phyloP scores from a whole-genome alignment of 139 green algal genomes.

The Haematococcus lacustris region DNA sequence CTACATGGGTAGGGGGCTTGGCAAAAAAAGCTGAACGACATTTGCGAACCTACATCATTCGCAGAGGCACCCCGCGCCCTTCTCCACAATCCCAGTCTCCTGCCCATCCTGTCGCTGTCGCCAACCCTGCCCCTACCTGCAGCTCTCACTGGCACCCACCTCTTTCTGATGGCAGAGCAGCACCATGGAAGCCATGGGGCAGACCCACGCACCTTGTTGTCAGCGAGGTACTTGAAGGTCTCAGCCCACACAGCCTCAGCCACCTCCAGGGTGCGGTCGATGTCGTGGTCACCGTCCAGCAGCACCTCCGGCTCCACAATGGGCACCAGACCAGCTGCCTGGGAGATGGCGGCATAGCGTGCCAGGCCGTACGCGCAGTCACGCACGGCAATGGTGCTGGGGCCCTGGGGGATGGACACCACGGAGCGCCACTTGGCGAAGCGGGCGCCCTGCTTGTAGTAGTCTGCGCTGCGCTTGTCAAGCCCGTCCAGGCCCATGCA shows the following conservation, averaged over 20 bases:
- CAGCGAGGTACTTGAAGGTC: conserved; percentile 93
- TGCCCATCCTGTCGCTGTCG: too few species aligned
- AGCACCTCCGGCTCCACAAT: conserved; percentile 99
- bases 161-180: too few species aligned
- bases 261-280: conserved; percentile 86
- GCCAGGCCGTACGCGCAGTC: conserved; percentile 96
- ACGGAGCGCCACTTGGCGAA: conserved; percentile 96
- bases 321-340: conserved; percentile 87
- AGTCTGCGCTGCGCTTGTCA: conserved; percentile 79
- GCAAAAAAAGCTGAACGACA: too few species aligned
- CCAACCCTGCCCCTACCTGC: too few species aligned
- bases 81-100: too few species aligned
- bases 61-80: too few species aligned
- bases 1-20: too few species aligned
- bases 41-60: too few species aligned
- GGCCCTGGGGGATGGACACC: conserved; percentile 82
- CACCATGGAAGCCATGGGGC: too few species aligned
- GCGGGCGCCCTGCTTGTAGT: conserved; percentile 97
- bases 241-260: conserved; percentile 84
- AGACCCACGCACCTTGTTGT: conserved; percentile 72
- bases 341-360: conserved; percentile 78
- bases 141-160: too few species aligned
- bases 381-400: conserved; percentile 66
- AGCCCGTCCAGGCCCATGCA: conserved; percentile 96
- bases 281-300: conserved; percentile 80